Percentiles rank a stretch among this genome's conserved stretches.
Conservation (phyloP, 2,329 filamentous ascomycete genomes). For the Leptographium radiaticola region DNA sequence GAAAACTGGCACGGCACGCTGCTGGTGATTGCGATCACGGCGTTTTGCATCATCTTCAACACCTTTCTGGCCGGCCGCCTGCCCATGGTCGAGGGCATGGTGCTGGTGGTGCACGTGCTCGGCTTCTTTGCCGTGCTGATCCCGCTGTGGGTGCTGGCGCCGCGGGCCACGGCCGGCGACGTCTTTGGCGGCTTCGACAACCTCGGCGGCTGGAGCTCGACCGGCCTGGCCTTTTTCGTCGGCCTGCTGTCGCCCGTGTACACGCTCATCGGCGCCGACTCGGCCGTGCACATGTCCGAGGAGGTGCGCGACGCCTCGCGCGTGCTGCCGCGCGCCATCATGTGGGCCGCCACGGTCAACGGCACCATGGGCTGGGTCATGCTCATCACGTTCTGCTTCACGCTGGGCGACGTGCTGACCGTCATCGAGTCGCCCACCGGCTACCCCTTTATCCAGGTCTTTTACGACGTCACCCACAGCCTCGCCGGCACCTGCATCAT, state of each 20-base stretch:
- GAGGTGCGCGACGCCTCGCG: slow-evolving; percentile 23
- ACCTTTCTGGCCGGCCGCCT: slow-evolving; percentile 30
- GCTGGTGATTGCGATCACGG: slow-evolving; percentile 32
- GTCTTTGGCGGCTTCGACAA: slow-evolving; percentile 35
- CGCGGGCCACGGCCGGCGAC: slow-evolving; percentile 9
- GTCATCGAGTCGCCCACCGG: slow-evolving; percentile 25
- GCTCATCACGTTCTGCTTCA: slow-evolving; percentile 24
- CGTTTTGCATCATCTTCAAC: slow-evolving; percentile 35
- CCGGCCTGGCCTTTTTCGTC: slow-evolving; percentile 31
- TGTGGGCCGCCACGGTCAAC: slow-evolving; percentile 21
- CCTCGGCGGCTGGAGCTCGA: slow-evolving; percentile 31
- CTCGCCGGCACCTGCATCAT: slow-evolving; percentile 35
- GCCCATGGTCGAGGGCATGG: slow-evolving; percentile 35
- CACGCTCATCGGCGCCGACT: slow-evolving; percentile 23
- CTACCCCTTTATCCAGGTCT: slow-evolving; percentile 47
- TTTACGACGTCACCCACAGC: slow-evolving; percentile 35
- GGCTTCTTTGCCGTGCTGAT: slow-evolving; percentile 25
- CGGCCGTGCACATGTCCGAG: slow-evolving; percentile 24
- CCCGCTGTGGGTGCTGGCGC: slow-evolving; percentile 16
- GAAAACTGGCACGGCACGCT: slow-evolving; percentile 35
- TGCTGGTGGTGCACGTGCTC: slow-evolving; percentile 36
- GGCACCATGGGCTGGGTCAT: slow-evolving; percentile 24
- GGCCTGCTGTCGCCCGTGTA: slow-evolving; percentile 28
- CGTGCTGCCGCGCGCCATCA: slow-evolving; percentile 23
- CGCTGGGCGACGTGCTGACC: slow-evolving; percentile 16